These are phyloP conservation scores for Lipomyces japonicus DNA, from an alignment of 805 yeast species.

Conservation along the genomic window DNA sequence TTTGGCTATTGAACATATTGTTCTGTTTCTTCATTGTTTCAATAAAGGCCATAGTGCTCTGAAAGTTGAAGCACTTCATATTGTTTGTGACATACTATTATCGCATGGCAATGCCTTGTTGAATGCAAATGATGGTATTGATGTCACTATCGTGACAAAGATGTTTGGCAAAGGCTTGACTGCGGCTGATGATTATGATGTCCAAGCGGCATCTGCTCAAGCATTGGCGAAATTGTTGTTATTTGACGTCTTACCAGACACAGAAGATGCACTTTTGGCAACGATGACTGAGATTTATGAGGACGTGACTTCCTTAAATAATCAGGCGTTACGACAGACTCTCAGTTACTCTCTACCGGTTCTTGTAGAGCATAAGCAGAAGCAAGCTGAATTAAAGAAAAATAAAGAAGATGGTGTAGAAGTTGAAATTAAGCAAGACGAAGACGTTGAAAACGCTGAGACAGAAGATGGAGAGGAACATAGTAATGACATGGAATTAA, in stretches of 20 bases:
- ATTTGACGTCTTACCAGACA: slow-evolving; percentile 69
- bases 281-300: slow-evolving; percentile 47
- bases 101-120: slow-evolving; percentile 69
- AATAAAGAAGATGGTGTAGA: slow-evolving; percentile 35
- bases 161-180: slow-evolving; percentile 39
- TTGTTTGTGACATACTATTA: slow-evolving; percentile 73
- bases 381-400: slow-evolving; percentile 4
- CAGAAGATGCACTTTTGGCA: slow-evolving; percentile 40
- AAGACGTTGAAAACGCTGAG: slow-evolving; percentile 1
- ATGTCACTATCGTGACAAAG: slow-evolving; percentile 29
- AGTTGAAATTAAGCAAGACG: slow-evolving; percentile 15
- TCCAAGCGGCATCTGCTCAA: slow-evolving; percentile 80
- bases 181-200: slow-evolving; percentile 44
- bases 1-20: slow-evolving; percentile 61
- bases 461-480: not conserved
- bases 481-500: not conserved
- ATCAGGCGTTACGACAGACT: slow-evolving; percentile 69
- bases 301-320: slow-evolving; percentile 59
- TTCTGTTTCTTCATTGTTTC: slow-evolving; percentile 64
- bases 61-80: slow-evolving; percentile 59
- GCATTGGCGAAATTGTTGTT: slow-evolving; percentile 79
- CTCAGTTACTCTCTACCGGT: slow-evolving; percentile 86
- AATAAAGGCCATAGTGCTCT: slow-evolving; percentile 63
- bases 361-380: not conserved
- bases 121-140: slow-evolving; percentile 39